phyloP scores from a whole-genome alignment of 768 basidiomycete species.

The Mycena amicta region DNA sequence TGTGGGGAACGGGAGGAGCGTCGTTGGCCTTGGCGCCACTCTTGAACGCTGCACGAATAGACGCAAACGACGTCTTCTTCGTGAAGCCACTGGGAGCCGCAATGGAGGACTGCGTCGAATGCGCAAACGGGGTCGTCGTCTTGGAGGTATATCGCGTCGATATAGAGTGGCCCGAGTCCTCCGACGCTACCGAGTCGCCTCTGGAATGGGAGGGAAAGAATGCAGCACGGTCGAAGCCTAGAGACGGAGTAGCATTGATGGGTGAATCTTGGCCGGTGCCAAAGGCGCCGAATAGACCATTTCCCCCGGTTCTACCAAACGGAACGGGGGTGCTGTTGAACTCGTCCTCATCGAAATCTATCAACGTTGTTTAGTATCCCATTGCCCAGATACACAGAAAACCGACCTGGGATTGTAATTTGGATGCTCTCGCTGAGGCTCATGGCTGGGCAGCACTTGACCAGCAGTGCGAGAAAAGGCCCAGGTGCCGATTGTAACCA shows the following conservation, averaged over 20 bases:
- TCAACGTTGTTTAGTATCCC: slow-evolving; percentile 11
- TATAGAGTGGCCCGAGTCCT: slow-evolving; percentile 70
- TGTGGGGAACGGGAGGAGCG: slow-evolving; percentile 74
- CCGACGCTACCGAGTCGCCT: slow-evolving; percentile 78
- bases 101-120: slow-evolving; percentile 74
- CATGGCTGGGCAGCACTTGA: slow-evolving; percentile 22
- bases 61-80: slow-evolving; percentile 85
- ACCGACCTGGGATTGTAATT: slow-evolving; percentile 65
- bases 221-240: slow-evolving; percentile 46
- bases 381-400: slow-evolving; percentile 4
- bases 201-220: slow-evolving; percentile 71
- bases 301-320: slow-evolving; percentile 62
- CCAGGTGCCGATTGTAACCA: neutral
- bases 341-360: slow-evolving; percentile 84
- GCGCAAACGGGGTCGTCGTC: slow-evolving; percentile 59
- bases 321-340: slow-evolving; percentile 61
- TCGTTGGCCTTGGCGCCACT: slow-evolving; percentile 56
- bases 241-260: slow-evolving; percentile 54
- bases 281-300: slow-evolving; percentile 35
- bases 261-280: slow-evolving; percentile 69
- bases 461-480: slow-evolving; percentile 18
- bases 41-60: slow-evolving; percentile 86
- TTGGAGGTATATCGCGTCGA: slow-evolving; percentile 52
- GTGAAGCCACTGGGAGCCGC: slow-evolving; percentile 64
- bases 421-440: slow-evolving; percentile 48